Conservation (phyloP, 495 filamentous ascomycete species). For the Penicillium waksmanii region DNA sequence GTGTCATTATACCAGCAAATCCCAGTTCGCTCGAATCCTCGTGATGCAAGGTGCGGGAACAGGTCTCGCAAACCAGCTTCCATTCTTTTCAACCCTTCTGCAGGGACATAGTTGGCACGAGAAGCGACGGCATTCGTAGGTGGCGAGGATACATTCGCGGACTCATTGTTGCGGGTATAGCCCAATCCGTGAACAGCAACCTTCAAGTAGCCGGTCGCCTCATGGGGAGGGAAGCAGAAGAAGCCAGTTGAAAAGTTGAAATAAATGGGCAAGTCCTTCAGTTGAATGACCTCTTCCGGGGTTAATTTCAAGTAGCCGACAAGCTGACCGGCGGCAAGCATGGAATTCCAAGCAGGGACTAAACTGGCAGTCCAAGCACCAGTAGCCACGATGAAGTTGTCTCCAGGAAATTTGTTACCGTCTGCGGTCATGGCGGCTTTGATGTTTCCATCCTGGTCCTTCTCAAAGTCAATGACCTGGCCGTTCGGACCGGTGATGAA, state of each 20-base stretch:
- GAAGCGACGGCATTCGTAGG: slow-evolving; percentile 25
- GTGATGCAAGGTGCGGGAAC: slow-evolving; percentile 57
- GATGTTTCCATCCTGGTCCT: slow-evolving; percentile 32
- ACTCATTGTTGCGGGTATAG: slow-evolving; percentile 45
- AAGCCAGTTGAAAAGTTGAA: slow-evolving; percentile 76
- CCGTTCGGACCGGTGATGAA: slow-evolving; percentile 37
- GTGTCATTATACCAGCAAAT: slow-evolving; percentile 91
- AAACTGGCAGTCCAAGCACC: slow-evolving; percentile 80
- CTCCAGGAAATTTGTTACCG: slow-evolving; percentile 58
- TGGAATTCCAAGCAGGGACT: slow-evolving; percentile 68
- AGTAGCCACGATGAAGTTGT: slow-evolving; percentile 73
- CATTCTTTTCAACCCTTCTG: slow-evolving; percentile 58
- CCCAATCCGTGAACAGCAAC: slow-evolving; percentile 79
- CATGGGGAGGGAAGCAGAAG: slow-evolving; percentile 73
- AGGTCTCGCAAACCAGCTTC: slow-evolving; percentile 58
- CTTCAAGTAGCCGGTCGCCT: slow-evolving; percentile 56
- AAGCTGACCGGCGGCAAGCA: slow-evolving; percentile 72
- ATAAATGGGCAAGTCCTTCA: slow-evolving; percentile 68
- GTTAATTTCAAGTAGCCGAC: slow-evolving; percentile 72
- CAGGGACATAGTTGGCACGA: slow-evolving; percentile 48
- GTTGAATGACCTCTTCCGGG: slow-evolving; percentile 58
- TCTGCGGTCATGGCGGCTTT: slow-evolving; percentile 31
- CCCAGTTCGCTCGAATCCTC: slow-evolving; percentile 65
- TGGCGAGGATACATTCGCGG: slow-evolving; percentile 28
- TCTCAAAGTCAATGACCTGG: slow-evolving; percentile 37